Base-by-base conservation (phyloP, 148 eudicot genomes). In the Cornus kousa region DNA sequence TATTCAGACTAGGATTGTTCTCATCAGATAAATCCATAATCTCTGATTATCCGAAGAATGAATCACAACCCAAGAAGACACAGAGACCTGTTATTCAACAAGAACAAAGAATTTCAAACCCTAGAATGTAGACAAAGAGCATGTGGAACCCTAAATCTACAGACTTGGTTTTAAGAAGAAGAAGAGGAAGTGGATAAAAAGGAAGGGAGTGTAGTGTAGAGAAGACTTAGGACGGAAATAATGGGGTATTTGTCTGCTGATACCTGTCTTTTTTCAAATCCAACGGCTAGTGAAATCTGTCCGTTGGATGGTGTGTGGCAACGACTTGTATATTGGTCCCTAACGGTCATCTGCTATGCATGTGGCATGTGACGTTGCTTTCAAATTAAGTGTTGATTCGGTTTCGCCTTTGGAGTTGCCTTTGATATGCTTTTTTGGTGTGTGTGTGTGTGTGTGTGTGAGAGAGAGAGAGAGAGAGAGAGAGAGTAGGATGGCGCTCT, bases 261-360 rank as follows among this genome's bases (percentile, higher is more conserved):
- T 46, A 48, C 67, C 40, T 35, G 22, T 13, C 50, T 60, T 28
- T 80, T 81, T 88, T 83, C 85, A 87, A 90, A 88, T 83, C 71
- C 77, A 92, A 87, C 91, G 97, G 93, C 88, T 89, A 88, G 87
- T 90, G 68, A 84, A 82, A 79, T 62, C 68, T 76, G 83, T 76
- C 89, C 88, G 91, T 87, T 90, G 89, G 84, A 77, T 84, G 5
- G 66, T 32, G 59, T 43, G 48, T 43, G 80, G 72, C 59, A 59
- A 78, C 59, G 74, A 32, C 35, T 62, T 39, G 48, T 78, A 9
- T 43, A 6, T 43, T 43, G 59, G 70, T 72, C 17, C 68, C 55
- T 40, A 87, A 84, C 87, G 89, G 87, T 87, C 80, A 84, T 74
- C 77, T 82, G 50, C 73, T 83, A 60, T 64, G 76, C 88, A 83